Evolutionary conservation across 2,329 filamentous ascomycete genomes (phyloP), one percentile per base, ranked within the genome.

Genomic region (Stenocarpella maydis): DNA sequence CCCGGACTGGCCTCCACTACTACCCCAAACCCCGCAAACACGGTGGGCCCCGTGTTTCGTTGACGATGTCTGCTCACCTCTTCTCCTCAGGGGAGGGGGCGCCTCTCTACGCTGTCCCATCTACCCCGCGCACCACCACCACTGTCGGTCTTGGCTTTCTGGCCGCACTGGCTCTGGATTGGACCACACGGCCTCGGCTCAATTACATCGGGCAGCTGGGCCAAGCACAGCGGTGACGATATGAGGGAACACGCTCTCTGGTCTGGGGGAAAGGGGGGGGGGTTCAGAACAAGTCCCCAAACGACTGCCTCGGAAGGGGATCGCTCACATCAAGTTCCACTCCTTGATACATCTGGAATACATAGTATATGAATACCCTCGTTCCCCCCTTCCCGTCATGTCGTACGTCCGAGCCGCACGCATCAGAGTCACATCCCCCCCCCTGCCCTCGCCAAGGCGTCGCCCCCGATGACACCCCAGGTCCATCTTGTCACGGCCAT

Each of bases 1-100:
- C 54, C 55, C 41, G 28, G 55, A 19, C 41, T 47, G 26, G 34
- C 41, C 14, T 34, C 4, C 31, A 9, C 31, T 34, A 34, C n/a
- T 61, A 47, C 55, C 55, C 55, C 55, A 61, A 34, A 34, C 55
- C 55, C 55, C 41, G 55, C 55, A 61, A 61, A 61, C 55, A 61
- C 41, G 3, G 55, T 47, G 55, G 55, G 55, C 55, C 26, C 8
- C 49, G 6, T 47, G 2, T 3, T 17, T 34, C 52, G n/a, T 37
- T n/a, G 39, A 60, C 37, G 24, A 60, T 43, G n/a, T n/a, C n/a
- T n/a, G 24, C 21, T 37, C 43, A 60, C 39, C 39, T 10, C 45
- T 24, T 52, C 24, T 31, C 49, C 49, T 31, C 49, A 58, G 54
- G 54, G 54, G 54, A 37, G 54, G 34, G n/a, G n/a, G n/a, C n/a